Conservation (phyloP, 2,329 filamentous ascomycete species). For the Fusarium redolens region DNA sequence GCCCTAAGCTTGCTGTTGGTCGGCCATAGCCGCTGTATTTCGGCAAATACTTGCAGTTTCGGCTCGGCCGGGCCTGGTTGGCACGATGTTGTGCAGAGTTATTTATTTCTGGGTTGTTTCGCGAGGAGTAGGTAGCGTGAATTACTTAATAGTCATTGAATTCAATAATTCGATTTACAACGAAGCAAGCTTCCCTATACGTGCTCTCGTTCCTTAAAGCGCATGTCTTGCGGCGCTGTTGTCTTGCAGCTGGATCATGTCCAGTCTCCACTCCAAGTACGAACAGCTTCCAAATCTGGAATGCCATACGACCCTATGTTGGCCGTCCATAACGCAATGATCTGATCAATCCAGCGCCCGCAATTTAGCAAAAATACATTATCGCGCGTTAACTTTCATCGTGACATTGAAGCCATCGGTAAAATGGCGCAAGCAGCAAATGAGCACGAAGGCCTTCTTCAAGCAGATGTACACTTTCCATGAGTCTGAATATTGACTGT, state of each 20-base stretch:
- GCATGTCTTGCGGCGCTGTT: not conserved
- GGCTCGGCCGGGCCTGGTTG: not conserved
- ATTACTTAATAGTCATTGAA: accelerated
- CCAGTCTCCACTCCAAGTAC: accelerated
- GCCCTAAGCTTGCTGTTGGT: accelerated
- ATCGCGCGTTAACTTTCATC: too few relatives aligned
- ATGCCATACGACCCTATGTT: not conserved
- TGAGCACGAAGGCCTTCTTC: not conserved
- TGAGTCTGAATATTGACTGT: accelerated
- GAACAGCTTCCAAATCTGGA: not conserved
- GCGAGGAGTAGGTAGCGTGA: not conserved
- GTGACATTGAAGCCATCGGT: accelerated
- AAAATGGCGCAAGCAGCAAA: not conserved
- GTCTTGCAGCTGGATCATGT: too few relatives aligned
- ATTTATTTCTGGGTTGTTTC: accelerated
- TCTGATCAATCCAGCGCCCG: not conserved
- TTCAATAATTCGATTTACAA: not conserved
- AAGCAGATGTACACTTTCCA: not conserved
- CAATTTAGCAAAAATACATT: accelerated
- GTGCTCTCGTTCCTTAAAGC: too few relatives aligned
- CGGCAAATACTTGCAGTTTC: not conserved
- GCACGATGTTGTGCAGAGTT: accelerated
- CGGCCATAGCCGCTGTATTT: accelerated
- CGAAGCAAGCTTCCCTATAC: not conserved
- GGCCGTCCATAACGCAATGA: not conserved